phyloP scores from a whole-genome alignment of 257 asterid species.

The Linaria vulgaris region DNA sequence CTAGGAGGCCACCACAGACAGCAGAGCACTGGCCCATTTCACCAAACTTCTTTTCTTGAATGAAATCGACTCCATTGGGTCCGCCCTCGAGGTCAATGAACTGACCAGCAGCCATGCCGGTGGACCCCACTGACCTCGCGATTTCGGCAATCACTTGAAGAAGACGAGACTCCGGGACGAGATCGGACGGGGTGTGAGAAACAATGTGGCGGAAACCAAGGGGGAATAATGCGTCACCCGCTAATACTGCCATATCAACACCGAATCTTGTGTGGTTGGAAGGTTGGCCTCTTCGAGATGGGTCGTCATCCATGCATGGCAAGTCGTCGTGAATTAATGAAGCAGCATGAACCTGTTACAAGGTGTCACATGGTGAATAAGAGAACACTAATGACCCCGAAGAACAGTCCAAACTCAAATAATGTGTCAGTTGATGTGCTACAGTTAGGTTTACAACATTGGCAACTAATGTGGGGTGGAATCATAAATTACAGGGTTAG shows the following conservation, averaged over 20 bases:
- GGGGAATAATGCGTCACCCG: slow-evolving; percentile 94
- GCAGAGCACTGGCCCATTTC: slow-evolving; percentile 98
- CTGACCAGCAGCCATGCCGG: slow-evolving; percentile 98
- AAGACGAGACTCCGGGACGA: slow-evolving; percentile 68
- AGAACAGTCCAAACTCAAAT: too few relatives aligned
- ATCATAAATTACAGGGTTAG: too few relatives aligned
- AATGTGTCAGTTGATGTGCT: too few relatives aligned
- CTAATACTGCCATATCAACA: slow-evolving; percentile 92
- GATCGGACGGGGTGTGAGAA: slow-evolving; percentile 72
- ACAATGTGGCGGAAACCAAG: slow-evolving; percentile 93
- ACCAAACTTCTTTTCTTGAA: slow-evolving; percentile 84
- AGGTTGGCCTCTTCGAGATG: slow-evolving; percentile 85
- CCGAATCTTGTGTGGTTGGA: slow-evolving; percentile 87
- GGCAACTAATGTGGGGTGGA: too few relatives aligned
- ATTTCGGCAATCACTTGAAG: slow-evolving; percentile 81
- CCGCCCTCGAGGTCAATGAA: slow-evolving; percentile 82
- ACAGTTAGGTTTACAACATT: too few relatives aligned
- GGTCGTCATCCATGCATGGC: slow-evolving; percentile 98
- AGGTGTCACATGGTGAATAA: slow-evolving; percentile 8
- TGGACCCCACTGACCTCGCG: slow-evolving; percentile 95
- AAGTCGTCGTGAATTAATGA: slow-evolving; percentile 89
- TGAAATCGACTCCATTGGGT: slow-evolving; percentile 66
- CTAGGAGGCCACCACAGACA: slow-evolving; percentile 82
- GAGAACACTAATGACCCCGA: slow-evolving; percentile 2
- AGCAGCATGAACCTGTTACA: slow-evolving; percentile 84